Evolutionary conservation across 106 monocot genomes (phyloP).

Genomic region (Agapanthus africanus): DNA sequence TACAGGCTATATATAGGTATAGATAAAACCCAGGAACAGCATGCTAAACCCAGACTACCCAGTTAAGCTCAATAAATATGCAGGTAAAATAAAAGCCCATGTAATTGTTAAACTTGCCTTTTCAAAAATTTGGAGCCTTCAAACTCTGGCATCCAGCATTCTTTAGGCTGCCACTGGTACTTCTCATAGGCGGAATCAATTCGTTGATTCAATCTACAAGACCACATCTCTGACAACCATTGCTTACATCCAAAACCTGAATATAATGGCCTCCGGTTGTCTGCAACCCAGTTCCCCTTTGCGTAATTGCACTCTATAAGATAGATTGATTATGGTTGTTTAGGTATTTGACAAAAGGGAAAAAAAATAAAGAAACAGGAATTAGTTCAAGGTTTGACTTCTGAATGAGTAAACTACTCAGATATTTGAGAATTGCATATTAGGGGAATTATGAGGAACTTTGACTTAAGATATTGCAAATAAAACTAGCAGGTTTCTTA

Average conservation of each 20-base stretch:
- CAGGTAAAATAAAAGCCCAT: neutral
- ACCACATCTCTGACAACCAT: constrained; percentile 71
- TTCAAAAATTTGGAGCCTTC: constrained; percentile 42
- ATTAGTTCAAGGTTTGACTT: neutral
- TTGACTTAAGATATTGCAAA: neutral
- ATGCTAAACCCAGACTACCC: neutral
- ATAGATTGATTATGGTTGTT: neutral
- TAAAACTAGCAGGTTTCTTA: neutral
- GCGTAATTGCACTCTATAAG: constrained; percentile 63
- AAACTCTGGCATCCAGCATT: constrained; percentile 76
- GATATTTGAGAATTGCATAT: neutral
- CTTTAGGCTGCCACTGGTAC: constrained; percentile 61
- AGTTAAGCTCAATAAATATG: neutral
- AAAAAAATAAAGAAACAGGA: neutral
- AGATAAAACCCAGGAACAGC: no score
- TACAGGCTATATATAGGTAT: no score
- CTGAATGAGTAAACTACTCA: neutral
- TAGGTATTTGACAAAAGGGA: neutral
- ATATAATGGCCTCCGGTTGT: constrained; percentile 49
- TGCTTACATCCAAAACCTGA: constrained; percentile 75
- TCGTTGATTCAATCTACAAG: constrained; percentile 66
- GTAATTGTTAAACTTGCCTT: constrained; percentile 23
- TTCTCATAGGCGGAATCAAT: constrained; percentile 65
- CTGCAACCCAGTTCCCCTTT: constrained; percentile 75
- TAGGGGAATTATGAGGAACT: neutral